These are phyloP conservation scores for Fonsecaea nubica DNA, from an alignment of 2,329 filamentous ascomycete species.

Conservation along the genomic window DNA sequence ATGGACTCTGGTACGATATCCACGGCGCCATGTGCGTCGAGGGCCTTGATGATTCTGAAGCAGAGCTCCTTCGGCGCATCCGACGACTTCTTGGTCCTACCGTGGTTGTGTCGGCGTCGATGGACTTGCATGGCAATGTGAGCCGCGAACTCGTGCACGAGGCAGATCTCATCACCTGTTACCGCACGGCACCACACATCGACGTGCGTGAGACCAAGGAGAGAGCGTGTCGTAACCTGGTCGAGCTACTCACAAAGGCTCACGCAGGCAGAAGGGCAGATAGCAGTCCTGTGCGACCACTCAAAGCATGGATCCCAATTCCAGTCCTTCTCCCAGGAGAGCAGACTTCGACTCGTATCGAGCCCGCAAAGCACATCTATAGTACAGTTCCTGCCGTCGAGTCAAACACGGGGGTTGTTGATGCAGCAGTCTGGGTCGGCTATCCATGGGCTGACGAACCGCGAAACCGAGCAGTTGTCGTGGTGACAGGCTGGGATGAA, in stretches of 20 bases:
- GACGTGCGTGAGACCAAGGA: constrained; percentile 17
- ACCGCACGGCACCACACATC: constrained; percentile 14
- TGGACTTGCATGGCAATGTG: constrained; percentile 22
- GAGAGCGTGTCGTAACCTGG: constrained; percentile 13
- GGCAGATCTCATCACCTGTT: constrained; percentile 18
- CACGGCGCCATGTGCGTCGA: constrained; percentile 23
- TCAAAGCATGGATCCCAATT: constrained; percentile 13
- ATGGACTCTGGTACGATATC: constrained; percentile 21
- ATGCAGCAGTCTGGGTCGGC: constrained; percentile 19
- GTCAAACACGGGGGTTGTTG: background rate
- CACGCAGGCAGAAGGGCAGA: background rate
- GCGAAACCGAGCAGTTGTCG: constrained; percentile 16
- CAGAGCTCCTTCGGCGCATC: constrained; percentile 15
- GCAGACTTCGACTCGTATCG: constrained; percentile 19
- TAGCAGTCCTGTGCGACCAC: background rate
- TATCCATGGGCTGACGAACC: constrained; percentile 20
- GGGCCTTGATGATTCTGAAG: constrained; percentile 11
- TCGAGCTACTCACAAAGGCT: constrained; percentile 9
- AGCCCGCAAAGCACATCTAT: constrained; percentile 18
- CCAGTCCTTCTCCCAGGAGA: constrained; percentile 18
- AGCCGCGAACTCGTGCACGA: constrained; percentile 18
- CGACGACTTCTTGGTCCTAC: constrained; percentile 7
- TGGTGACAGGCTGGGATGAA: constrained; percentile 13
- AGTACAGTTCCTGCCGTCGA: background rate
- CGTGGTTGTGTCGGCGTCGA: constrained; percentile 20